phyloP scores from a whole-genome alignment of 495 filamentous ascomycete species.

The Podospora fimiseda region DNA sequence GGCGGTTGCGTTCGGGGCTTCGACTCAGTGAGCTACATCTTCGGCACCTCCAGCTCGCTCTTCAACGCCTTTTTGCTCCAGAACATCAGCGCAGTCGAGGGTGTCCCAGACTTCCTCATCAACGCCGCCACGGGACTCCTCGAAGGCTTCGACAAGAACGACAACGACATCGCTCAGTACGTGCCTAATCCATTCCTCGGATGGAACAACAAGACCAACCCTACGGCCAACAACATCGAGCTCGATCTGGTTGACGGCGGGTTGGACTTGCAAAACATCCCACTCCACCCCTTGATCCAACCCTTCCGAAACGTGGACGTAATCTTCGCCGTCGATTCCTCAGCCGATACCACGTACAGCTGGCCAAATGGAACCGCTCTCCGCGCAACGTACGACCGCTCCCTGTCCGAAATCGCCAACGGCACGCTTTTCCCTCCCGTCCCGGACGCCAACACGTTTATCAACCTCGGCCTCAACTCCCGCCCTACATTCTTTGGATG shows the following conservation, averaged over 20 bases:
- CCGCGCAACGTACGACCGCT: slow-evolving; percentile 77
- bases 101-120: slow-evolving; percentile 47
- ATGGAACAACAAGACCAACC: slow-evolving; percentile 60
- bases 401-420: slow-evolving; percentile 58
- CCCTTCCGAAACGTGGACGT: slow-evolving; percentile 74
- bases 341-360: slow-evolving; percentile 64
- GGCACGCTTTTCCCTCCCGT: slow-evolving; percentile 78
- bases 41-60: slow-evolving; percentile 84
- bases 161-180: slow-evolving; percentile 78
- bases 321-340: slow-evolving; percentile 85
- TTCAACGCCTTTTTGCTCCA: slow-evolving; percentile 73
- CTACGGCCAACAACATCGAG: slow-evolving; percentile 42
- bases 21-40: slow-evolving; percentile 78
- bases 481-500: slow-evolving; percentile 93
- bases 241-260: slow-evolving; percentile 86
- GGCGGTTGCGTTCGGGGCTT: slow-evolving; percentile 70
- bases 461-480: slow-evolving; percentile 78
- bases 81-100: slow-evolving; percentile 40
- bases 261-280: slow-evolving; percentile 81
- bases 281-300: slow-evolving; percentile 79
- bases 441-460: slow-evolving; percentile 78
- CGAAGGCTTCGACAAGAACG: slow-evolving; percentile 40
- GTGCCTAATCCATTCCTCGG: slow-evolving; percentile 78
- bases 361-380: slow-evolving; percentile 88
- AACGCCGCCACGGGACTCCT: slow-evolving; percentile 52